phyloP scores from a whole-genome alignment of 1,139 yeast genomes.

The Yamadazyma oceani region DNA sequence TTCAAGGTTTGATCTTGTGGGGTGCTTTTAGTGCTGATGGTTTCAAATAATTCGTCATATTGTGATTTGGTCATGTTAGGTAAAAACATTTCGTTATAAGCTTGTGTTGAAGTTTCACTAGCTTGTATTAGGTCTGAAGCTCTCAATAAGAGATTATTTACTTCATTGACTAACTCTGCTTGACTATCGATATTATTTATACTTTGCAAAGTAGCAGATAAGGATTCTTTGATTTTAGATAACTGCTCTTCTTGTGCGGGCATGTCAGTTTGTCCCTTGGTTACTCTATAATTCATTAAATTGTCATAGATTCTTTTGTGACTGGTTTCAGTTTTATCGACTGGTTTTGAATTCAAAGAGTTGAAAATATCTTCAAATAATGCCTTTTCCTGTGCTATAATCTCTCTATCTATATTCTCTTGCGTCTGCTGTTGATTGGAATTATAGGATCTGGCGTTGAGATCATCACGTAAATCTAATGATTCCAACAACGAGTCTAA shows the following conservation, averaged over 20 bases:
- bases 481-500: constrained; percentile 10
- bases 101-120: not conserved
- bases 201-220: constrained; percentile 25
- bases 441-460: constrained; percentile 1
- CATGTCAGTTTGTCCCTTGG: not conserved
- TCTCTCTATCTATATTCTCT: constrained; percentile 7
- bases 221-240: constrained; percentile 20
- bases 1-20: constrained; percentile 26
- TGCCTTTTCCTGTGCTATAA: constrained; percentile 23
- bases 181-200: constrained; percentile 17
- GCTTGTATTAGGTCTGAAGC: not conserved
- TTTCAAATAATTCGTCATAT: constrained; percentile 20
- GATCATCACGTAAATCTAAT: constrained; percentile 8
- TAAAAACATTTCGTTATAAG: constrained; percentile 8
- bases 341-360: constrained; percentile 13
- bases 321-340: constrained; percentile 8
- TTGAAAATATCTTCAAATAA: constrained; percentile 27
- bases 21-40: constrained; percentile 12
- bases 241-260: constrained; percentile 16
- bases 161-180: constrained; percentile 8
- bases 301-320: constrained; percentile 3
- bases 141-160: constrained; percentile 6
- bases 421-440: not conserved
- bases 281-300: constrained; percentile 2
- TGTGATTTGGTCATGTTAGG: constrained; percentile 15